Evolutionary conservation across 768 basidiomycete genomes (phyloP).

Genomic region (Serendipita vermifera): DNA sequence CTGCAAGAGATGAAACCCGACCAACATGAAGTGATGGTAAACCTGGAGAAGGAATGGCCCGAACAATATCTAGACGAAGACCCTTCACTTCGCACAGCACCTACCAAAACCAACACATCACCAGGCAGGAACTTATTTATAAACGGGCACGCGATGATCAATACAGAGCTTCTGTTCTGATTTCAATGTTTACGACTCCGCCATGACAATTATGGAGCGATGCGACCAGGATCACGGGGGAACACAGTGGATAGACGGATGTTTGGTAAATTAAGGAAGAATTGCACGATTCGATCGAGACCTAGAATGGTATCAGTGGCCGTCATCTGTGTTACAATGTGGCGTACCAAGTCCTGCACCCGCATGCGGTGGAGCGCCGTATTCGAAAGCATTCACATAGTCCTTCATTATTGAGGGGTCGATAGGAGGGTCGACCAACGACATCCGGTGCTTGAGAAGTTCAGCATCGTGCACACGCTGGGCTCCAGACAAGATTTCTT

Average conservation of each 20-base stretch:
- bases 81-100: slow-evolving; percentile 16
- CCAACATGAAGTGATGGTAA: slow-evolving; percentile 16
- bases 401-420: slow-evolving; percentile 84
- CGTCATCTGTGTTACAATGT: background rate
- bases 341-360: slow-evolving; percentile 77
- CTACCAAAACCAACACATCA: slow-evolving; percentile 6
- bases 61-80: slow-evolving; percentile 9
- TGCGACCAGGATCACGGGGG: slow-evolving; percentile 68
- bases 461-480: slow-evolving; percentile 91
- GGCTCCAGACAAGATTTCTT: slow-evolving; percentile 96
- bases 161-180: slow-evolving; percentile 57
- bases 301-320: slow-evolving; percentile 22
- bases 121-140: slow-evolving; percentile 46
- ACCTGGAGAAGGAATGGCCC: slow-evolving; percentile 19
- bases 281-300: slow-evolving; percentile 89
- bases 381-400: slow-evolving; percentile 87
- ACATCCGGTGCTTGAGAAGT: slow-evolving; percentile 74
- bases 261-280: slow-evolving; percentile 94
- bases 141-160: slow-evolving; percentile 62
- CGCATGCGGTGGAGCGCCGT: slow-evolving; percentile 92
- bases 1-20: slow-evolving; percentile 12
- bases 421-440: slow-evolving; percentile 33
- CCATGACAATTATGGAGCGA: background rate
- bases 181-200: background rate
- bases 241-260: slow-evolving; percentile 86